These are phyloP conservation scores for Podospora tetraspora DNA, from an alignment of 495 filamentous ascomycete species.

Conservation along the genomic window DNA sequence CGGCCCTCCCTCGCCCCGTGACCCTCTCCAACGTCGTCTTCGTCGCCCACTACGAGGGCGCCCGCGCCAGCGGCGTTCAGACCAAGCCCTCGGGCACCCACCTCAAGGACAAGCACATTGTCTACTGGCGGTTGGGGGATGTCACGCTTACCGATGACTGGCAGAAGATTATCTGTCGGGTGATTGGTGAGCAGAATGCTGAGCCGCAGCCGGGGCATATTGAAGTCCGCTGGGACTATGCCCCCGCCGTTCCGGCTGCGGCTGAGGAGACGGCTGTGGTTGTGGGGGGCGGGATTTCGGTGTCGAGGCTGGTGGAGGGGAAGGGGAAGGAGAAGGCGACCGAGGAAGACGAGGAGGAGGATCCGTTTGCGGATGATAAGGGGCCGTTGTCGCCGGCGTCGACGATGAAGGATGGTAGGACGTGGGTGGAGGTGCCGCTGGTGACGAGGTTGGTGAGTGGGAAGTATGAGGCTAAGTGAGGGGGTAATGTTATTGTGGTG, in stretches of 20 bases:
- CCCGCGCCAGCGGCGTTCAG: slow-evolving; percentile 56
- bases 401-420: slow-evolving; percentile 34
- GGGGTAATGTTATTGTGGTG: neutral
- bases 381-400: slow-evolving; percentile 29
- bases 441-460: slow-evolving; percentile 71
- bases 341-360: slow-evolving; percentile 35
- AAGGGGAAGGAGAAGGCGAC: slow-evolving; percentile 40
- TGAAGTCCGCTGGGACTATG: slow-evolving; percentile 78
- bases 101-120: slow-evolving; percentile 76
- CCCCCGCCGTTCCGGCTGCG: slow-evolving; percentile 23
- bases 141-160: slow-evolving; percentile 55
- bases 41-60: slow-evolving; percentile 70
- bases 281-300: slow-evolving; percentile 56
- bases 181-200: slow-evolving; percentile 63
- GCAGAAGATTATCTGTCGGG: slow-evolving; percentile 73
- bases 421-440: slow-evolving; percentile 70
- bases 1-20: slow-evolving; percentile 48
- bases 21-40: slow-evolving; percentile 77
- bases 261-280: slow-evolving; percentile 41
- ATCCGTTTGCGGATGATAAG: slow-evolving; percentile 40
- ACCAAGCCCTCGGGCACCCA: slow-evolving; percentile 74
- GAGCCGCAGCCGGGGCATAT: slow-evolving; percentile 70
- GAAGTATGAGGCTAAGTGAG: slow-evolving; percentile 60
- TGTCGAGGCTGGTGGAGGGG: slow-evolving; percentile 45
- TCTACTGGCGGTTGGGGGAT: slow-evolving; percentile 88